A percentile compares a stretch with the other conserved stretches of the same genome.
These are phyloP conservation scores for Stromatinia cepivora DNA, from an alignment of 2,329 filamentous ascomycete species.

Conservation along the genomic window DNA sequence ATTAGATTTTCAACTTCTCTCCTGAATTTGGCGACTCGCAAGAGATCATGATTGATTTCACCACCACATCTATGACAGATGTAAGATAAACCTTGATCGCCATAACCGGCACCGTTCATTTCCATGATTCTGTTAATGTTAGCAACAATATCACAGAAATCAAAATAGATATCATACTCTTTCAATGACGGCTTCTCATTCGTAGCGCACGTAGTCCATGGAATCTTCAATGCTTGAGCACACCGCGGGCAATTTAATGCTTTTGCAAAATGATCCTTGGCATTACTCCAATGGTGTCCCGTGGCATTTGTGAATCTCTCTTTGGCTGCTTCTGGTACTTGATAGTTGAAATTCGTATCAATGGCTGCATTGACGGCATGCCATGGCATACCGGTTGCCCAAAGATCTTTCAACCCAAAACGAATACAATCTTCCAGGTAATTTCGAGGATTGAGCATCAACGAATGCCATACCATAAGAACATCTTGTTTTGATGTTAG, in stretches of 20 bases:
- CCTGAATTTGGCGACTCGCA: conserved; percentile 63
- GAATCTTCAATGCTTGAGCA: conserved; percentile 44
- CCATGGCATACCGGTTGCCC: conserved; percentile 69
- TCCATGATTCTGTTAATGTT: conserved; percentile 29
- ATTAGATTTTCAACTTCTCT: conserved; percentile 55
- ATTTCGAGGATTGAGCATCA: conserved; percentile 74
- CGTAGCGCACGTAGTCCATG: conserved; percentile 59
- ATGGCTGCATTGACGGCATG: conserved; percentile 57
- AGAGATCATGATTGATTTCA: conserved; percentile 55
- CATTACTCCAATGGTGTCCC: conserved; percentile 59
- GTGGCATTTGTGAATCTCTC: conserved; percentile 51
- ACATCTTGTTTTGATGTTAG: conserved; percentile 53
- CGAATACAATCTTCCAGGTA: conserved; percentile 74
- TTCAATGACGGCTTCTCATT: conserved; percentile 43
- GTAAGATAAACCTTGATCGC: conserved; percentile 55
- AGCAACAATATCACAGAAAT: conserved; percentile 13
- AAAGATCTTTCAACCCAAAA: conserved; percentile 54
- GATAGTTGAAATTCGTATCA: conserved; percentile 59
- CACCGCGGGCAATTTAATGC: conserved; percentile 59
- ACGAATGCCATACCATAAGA: conserved; percentile 77
- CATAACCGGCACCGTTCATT: conserved; percentile 56
- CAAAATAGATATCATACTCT: conserved; percentile 33
- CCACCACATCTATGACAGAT: conserved; percentile 54
- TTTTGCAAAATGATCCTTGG: conserved; percentile 52
- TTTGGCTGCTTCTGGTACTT: conserved; percentile 47